Evolutionary conservation across 2,329 filamentous ascomycete species (phyloP), one percentile per base, ranked within the genome.

Genomic region (Acephala macrosclerotiorum): DNA sequence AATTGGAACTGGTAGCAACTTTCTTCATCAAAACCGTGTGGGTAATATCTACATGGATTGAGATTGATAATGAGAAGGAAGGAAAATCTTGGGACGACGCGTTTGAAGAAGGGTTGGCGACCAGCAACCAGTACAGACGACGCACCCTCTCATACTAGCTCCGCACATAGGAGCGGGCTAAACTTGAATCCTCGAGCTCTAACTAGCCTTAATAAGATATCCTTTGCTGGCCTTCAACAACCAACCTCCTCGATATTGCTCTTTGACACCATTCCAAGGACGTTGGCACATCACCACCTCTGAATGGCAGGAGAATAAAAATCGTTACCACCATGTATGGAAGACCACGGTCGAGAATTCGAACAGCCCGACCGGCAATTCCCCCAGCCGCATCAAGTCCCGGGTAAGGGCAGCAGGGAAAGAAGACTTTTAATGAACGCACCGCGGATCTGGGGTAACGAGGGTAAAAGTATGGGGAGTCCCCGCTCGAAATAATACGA

Each of bases 381-480:
- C 45, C 45, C 45, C 45, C 45, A 49, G 45, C 45, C 45, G 45
- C 45, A 49, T 7, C n/a, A 2, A 49, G 20, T 3, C 20, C 45
- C 45, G 45, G 20, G 45, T 33, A 33, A 33, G 7, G 3, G 9
- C 45, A 49, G 11, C 18, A 22, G 25, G 9, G n/a, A 49, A 22
- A 49, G n/a, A 47, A 47, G n/a, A 6, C 5, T 49, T n/a, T 49
- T 49, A 49, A 49, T 49, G 25, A 49, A 49, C 45, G n/a, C 45
- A 25, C 45, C 22, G 45, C 20, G n/a, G 9, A 25, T 11, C n/a
- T 49, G 29, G 29, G 29, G 29, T 33, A 33, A 33, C 45, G 9
- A n/a, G 45, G 45, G 45, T 49, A 49, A 49, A 42, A 22, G 45
- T 49, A 49, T 49, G 45, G 45, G 45, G 45, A 49, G 25, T 49